phyloP scores from a whole-genome alignment of 495 filamentous ascomycete genomes.

The Penicillium bialowiezense region DNA sequence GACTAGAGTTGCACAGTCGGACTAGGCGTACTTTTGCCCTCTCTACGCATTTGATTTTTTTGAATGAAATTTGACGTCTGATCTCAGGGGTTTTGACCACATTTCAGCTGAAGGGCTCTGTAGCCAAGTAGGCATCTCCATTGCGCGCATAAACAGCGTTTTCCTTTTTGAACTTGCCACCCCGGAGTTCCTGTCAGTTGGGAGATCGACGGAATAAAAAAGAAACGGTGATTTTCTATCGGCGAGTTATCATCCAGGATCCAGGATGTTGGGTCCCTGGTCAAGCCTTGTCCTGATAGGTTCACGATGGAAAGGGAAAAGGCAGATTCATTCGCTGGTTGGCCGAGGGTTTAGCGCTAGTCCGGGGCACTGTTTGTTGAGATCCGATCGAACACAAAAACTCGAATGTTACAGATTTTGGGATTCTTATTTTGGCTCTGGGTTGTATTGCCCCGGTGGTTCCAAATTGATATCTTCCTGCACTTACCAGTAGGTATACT shows the following conservation, averaged over 20 bases:
- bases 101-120: conserved; percentile 2
- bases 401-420: conserved; percentile 7
- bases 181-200: conserved; percentile 6
- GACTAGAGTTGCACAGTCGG: background rate
- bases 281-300: conserved; percentile 25
- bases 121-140: background rate
- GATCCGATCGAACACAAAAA: conserved; percentile 23
- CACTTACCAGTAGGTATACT: too few relatives aligned
- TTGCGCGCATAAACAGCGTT: background rate
- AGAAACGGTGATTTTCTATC: conserved; percentile 11
- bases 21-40: conserved; percentile 9
- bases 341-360: conserved; percentile 18
- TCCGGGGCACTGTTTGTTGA: conserved; percentile 20
- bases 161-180: background rate
- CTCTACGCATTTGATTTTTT: background rate
- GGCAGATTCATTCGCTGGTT: conserved; percentile 13
- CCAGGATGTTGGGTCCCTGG: conserved; percentile 29
- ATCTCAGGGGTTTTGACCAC: conserved; percentile 22
- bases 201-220: conserved; percentile 15
- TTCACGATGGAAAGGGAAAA: conserved; percentile 9
- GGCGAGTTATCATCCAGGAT: conserved; percentile 25
- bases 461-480: too few relatives aligned
- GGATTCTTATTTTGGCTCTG: background rate
- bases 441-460: too few relatives aligned
- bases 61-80: conserved; percentile 17